Evolutionary conservation across 2,329 filamentous ascomycete species (phyloP), one percentile per base, ranked within the genome.

Genomic region (Parastagonospora nodorum): DNA sequence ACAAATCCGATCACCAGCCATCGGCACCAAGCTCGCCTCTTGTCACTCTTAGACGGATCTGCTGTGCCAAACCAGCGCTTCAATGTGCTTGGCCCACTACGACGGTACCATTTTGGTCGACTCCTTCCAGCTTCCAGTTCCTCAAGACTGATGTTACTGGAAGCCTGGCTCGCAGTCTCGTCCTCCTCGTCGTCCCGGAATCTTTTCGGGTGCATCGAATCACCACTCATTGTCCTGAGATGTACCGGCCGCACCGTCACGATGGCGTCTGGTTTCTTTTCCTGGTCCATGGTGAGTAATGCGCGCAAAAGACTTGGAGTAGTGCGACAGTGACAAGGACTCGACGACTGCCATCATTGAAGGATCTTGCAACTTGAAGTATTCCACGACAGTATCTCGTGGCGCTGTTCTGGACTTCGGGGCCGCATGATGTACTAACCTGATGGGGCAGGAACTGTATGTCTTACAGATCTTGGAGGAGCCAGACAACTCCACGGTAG

Each of bases 131-230:
- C 15, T 9, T 40, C 38, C 19, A 31, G 32, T 12, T 53, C 49
- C 12, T 53, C 53, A 9, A 44, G 45, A 42, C 27, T 45, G 3
- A 48, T 31, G 1, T 42, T 32, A 36, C 45, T 56, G 2, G 53
- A 57, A 1, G n/a, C 8, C 14, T 48, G 48, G 44, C 54, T 60
- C 30, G 46, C 50, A 2, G 42, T 35, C 32, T 62, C 59, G 1
- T 47, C 50, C 15, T 36, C 33, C 1, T 55, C 43, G 24, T 50
- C 42, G 27, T 59, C 61, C 32, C 40, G 53, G 33, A 47, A 58
- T 9, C 28, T 32, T 28, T 29, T 33, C 14, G 14, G 6, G 11
- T 15, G 2, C 15, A 11, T 15, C 12, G 45, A 35, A 8, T 46
- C 28, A 14, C 16, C 37, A 16, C 42, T 33, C 10, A 30, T 19